These are phyloP conservation scores for Fistulinella staudtii DNA, from an alignment of 1,284 basidiomycete genomes.

Conservation along the genomic window DNA sequence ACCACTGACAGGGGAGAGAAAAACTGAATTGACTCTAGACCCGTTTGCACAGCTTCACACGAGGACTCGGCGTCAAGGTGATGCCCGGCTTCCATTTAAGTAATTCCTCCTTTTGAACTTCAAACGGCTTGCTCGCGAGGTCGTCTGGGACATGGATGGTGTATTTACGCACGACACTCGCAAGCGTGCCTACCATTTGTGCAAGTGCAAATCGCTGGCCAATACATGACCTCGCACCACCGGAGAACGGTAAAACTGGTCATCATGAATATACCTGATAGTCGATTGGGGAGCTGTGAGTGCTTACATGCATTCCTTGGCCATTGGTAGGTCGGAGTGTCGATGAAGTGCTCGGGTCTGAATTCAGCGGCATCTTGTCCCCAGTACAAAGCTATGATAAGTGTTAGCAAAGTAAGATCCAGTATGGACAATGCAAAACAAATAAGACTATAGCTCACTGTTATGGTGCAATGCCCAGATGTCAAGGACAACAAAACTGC, in stretches of 20 bases:
- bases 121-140: constrained; percentile 22
- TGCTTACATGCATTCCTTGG: constrained; percentile 32
- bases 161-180: constrained; percentile 29
- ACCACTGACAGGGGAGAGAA: no score
- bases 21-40: constrained; percentile 2
- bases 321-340: constrained; percentile 38
- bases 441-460: constrained; percentile 30
- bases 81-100: constrained; percentile 32
- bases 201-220: constrained; percentile 35
- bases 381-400: constrained; percentile 35
- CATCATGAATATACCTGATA: not conserved
- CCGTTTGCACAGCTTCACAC: constrained; percentile 20
- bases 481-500: constrained; percentile 39
- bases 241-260: constrained; percentile 37
- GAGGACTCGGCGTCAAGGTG: constrained; percentile 29
- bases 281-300: not conserved
- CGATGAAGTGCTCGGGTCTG: constrained; percentile 47
- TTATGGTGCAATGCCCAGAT: constrained; percentile 37
- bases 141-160: constrained; percentile 34
- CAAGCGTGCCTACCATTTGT: constrained; percentile 28
- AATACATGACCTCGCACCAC: constrained; percentile 40
- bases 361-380: constrained; percentile 41
- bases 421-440: not conserved
- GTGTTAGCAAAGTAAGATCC: not conserved
- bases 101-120: constrained; percentile 27